These are phyloP conservation scores for Leucaena leucocephala DNA, from an alignment of 306 rosid genomes.

Conservation along the genomic window DNA sequence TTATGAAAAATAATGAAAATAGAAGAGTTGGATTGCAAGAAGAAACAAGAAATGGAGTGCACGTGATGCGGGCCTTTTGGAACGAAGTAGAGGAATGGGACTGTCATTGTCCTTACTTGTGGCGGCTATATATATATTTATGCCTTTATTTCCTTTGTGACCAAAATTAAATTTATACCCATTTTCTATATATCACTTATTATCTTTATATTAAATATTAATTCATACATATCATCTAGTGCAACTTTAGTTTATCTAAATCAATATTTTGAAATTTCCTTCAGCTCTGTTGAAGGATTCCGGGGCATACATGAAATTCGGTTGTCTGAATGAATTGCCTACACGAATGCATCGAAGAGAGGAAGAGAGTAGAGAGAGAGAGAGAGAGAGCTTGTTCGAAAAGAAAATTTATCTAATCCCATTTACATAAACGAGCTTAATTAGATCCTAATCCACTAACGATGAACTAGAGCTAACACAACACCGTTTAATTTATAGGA, in stretches of 20 bases:
- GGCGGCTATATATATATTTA: constrained; percentile 66
- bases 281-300: not conserved
- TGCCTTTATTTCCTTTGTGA: not conserved
- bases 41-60: constrained; percentile 65
- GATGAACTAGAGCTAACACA: too few species aligned
- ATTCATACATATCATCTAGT: not conserved
- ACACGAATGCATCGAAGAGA: too few species aligned
- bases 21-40: constrained; percentile 31
- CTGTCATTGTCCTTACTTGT: constrained; percentile 93
- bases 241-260: not conserved
- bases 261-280: not conserved
- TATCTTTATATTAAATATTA: not conserved
- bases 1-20: not conserved
- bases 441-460: too few species aligned
- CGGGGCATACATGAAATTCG: too few species aligned
- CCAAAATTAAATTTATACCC: not conserved
- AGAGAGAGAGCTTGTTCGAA: too few species aligned
- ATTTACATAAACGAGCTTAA: too few species aligned
- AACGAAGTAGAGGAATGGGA: constrained; percentile 75
- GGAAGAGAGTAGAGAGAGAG: too few species aligned
- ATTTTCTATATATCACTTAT: not conserved
- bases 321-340: too few species aligned
- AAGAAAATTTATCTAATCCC: too few species aligned
- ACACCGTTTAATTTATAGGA: not conserved
- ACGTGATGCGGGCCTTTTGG: constrained; percentile 97